Percentiles rank a stretch among this genome's conserved stretches.
phyloP scores from a whole-genome alignment of 225 moss, liverwort and hornwort genomes.

The Neckera pumila region DNA sequence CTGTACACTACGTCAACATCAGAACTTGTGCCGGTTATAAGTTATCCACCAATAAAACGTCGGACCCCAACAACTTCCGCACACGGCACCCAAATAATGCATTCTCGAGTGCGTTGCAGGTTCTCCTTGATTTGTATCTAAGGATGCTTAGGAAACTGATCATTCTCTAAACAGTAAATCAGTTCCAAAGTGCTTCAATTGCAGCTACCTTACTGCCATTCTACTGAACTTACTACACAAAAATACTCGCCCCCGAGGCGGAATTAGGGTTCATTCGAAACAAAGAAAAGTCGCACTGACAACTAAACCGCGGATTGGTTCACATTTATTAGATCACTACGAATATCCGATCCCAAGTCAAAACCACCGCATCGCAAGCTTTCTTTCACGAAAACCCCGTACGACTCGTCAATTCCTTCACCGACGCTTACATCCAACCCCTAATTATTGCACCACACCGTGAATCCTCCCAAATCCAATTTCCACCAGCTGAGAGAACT shows the following conservation, averaged over 20 bases:
- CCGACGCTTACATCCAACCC: not conserved
- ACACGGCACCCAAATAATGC: not conserved
- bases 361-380: not conserved
- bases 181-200: not conserved
- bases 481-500: not conserved
- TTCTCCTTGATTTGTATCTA: not conserved
- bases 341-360: not conserved
- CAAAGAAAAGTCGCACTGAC: not conserved
- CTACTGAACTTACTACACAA: no score
- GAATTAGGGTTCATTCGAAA: not conserved
- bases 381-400: not conserved
- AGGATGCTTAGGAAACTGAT: not conserved
- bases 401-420: not conserved
- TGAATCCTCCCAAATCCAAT: not conserved
- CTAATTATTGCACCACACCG: not conserved
- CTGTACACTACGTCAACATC: no score
- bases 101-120: not conserved
- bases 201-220: not conserved
- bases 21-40: not conserved
- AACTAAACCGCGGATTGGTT: not conserved
- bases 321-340: not conserved
- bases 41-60: not conserved
- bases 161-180: not conserved
- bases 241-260: not conserved
- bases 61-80: not conserved